These are phyloP conservation scores for Phytophthora citricola DNA, from an alignment of 352 stramenopile species.

Conservation along the genomic window DNA sequence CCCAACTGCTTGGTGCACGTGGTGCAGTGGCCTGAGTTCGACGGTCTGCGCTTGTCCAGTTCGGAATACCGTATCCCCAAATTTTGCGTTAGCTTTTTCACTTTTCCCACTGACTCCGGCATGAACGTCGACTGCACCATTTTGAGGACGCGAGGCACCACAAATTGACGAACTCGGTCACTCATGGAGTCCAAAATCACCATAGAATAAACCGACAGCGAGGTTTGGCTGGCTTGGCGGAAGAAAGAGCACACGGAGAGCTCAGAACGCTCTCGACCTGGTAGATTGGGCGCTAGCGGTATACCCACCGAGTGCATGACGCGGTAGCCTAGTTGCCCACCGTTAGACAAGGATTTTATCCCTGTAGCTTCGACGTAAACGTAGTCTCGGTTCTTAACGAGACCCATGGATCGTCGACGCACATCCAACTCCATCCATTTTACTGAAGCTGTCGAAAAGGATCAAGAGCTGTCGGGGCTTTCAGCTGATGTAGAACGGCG, in stretches of 20 bases:
- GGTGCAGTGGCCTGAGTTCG: slow-evolving; percentile 19
- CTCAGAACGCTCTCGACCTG: slow-evolving; percentile 44
- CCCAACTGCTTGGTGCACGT: slow-evolving; percentile 28
- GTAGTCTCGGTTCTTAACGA: slow-evolving; percentile 51
- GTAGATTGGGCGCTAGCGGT: slow-evolving; percentile 29
- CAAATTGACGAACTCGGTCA: slow-evolving; percentile 19
- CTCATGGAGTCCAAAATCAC: slow-evolving; percentile 34
- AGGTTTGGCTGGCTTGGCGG: slow-evolving; percentile 29
- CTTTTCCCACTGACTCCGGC: slow-evolving; percentile 8
- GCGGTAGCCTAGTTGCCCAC: slow-evolving; percentile 53
- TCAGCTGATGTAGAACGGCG: slow-evolving; percentile 40
- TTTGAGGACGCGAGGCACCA: slow-evolving; percentile 34
- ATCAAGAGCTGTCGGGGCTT: slow-evolving; percentile 40
- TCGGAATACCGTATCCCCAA: slow-evolving; percentile 22
- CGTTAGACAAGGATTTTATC: slow-evolving; percentile 29
- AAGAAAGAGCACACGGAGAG: slow-evolving; percentile 45
- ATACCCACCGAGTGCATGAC: slow-evolving; percentile 64
- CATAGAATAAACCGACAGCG: slow-evolving; percentile 35
- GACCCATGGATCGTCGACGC: slow-evolving; percentile 39
- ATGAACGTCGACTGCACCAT: slow-evolving; percentile 31
- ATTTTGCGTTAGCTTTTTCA: slow-evolving; percentile 29
- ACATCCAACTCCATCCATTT: slow-evolving; percentile 46
- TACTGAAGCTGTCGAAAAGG: slow-evolving; percentile 35
- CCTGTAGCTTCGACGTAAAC: slow-evolving; percentile 57
- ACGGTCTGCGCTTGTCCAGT: slow-evolving; percentile 13